Evolutionary conservation across 352 stramenopile genomes (phyloP), one percentile per base, ranked within the genome.

Genomic region (Phytophthora agathidicida): DNA sequence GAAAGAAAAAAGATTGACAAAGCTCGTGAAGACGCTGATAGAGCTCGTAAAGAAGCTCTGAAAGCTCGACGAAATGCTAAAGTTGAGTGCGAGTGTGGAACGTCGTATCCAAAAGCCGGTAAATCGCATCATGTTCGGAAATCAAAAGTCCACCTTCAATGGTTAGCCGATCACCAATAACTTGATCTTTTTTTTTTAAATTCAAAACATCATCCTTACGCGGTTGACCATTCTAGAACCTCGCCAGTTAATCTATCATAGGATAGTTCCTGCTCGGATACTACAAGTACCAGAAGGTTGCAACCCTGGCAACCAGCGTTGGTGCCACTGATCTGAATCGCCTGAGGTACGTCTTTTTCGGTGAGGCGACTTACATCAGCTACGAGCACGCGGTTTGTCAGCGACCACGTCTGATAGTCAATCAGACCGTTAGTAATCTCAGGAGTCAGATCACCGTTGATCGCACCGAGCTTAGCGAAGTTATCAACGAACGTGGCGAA

Each of bases 61-160:
- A 47, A 57, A 47, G 35, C 48, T 47, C 48, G 36, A 17, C 6
- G 17, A 33, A 43, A 48, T 49, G 28, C 9, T 26, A 10, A 11
- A 11, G 10, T 50, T 30, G 50, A 51, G 13, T 60, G 51, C 45
- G 31, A 46, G 19, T 60, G 51, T 26, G 51, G 39, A 28, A 19
- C 14, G 5, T 51, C 39, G 5, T 60, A 52, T 17, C 23, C n/a
- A 10, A 24, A 20, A 43, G 14, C 27, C 7, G 17, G 17, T 42
- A 49, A 58, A 35, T 58, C 50, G 28, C 14, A 26, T 17, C 51
- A 60, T 24, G 33, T 60, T 30, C 20, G 41, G 3, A 44, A 38
- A 60, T 60, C 41, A 2, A 47, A 38, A 3, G 8, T 14, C 16
- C 41, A 60, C n/a, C 41, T 46, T 0, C 14, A 53, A 35, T 52